A percentile compares a stretch with the other conserved stretches of the same genome.
phyloP scores from a whole-genome alignment of 352 stramenopile genomes.

The Thalassiosira hispida region DNA sequence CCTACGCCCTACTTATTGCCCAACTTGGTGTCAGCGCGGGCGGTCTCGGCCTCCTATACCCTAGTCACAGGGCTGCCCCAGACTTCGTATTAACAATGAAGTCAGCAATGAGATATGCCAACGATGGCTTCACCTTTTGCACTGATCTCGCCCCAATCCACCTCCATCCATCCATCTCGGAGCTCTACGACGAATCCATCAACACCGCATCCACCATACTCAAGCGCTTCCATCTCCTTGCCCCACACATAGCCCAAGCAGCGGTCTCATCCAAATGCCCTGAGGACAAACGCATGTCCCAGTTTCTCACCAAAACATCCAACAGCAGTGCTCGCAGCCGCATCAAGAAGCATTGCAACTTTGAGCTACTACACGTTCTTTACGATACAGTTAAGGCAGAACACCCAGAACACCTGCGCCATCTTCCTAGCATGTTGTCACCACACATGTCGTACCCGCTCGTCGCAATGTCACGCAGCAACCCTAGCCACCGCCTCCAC shows the following conservation, averaged over 20 bases:
- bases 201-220: conserved; percentile 19
- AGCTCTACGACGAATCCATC: background rate
- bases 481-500: background rate
- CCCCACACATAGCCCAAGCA: conserved; percentile 17
- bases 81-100: conserved; percentile 46
- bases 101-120: background rate
- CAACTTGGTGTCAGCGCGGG: background rate
- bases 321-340: conserved; percentile 6
- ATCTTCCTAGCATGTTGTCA: conserved; percentile 26
- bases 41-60: background rate
- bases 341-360: background rate
- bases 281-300: background rate
- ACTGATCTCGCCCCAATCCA: background rate
- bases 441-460: conserved; percentile 33
- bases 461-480: conserved; percentile 23
- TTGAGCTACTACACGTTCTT: background rate
- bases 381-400: background rate
- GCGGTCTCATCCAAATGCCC: background rate
- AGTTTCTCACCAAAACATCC: background rate
- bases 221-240: conserved; percentile 12
- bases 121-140: conserved; percentile 2
- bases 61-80: conserved; percentile 20
- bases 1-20: background rate
- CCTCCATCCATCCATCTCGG: conserved; percentile 1
- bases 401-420: background rate